phyloP scores from a whole-genome alignment of 2,329 filamentous ascomycete species.

The Sporothrix protearum region DNA sequence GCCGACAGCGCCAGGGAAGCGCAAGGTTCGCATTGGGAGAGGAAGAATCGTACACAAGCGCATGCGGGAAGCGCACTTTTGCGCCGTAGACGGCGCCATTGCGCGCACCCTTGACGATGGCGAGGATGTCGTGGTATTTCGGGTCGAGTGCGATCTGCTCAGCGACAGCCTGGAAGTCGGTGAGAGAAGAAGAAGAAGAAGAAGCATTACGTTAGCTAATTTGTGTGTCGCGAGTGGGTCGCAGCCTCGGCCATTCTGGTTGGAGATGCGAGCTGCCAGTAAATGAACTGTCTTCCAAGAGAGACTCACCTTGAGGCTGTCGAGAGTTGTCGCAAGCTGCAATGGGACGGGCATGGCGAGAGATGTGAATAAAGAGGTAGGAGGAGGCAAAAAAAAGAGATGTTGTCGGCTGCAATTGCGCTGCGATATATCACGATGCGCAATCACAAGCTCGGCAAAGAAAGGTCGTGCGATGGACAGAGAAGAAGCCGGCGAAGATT shows the following conservation, averaged over 20 bases:
- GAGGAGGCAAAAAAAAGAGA: neutral
- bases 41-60: slow-evolving; percentile 62
- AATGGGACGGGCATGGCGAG: slow-evolving; percentile 10
- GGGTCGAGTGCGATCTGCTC: slow-evolving; percentile 80
- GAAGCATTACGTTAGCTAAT: neutral
- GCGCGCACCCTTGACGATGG: slow-evolving; percentile 85
- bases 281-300: neutral
- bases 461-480: neutral
- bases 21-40: neutral
- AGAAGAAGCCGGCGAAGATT: neutral
- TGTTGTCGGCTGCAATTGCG: neutral
- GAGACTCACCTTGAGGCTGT: slow-evolving; percentile 14
- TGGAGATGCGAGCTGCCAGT: neutral
- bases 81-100: slow-evolving; percentile 96
- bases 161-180: slow-evolving; percentile 60
- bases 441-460: slow-evolving; percentile 10
- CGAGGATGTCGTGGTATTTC: slow-evolving; percentile 76
- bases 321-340: slow-evolving; percentile 9
- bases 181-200: no score
- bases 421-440: neutral
- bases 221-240: neutral
- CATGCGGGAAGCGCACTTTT: slow-evolving; percentile 97
- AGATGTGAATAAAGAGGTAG: neutral
- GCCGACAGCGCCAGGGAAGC: neutral
- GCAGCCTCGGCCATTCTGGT: slow-evolving; percentile 2